Conservation (phyloP, 129 eudicot genomes). For the Dittrichia graveolens region DNA sequence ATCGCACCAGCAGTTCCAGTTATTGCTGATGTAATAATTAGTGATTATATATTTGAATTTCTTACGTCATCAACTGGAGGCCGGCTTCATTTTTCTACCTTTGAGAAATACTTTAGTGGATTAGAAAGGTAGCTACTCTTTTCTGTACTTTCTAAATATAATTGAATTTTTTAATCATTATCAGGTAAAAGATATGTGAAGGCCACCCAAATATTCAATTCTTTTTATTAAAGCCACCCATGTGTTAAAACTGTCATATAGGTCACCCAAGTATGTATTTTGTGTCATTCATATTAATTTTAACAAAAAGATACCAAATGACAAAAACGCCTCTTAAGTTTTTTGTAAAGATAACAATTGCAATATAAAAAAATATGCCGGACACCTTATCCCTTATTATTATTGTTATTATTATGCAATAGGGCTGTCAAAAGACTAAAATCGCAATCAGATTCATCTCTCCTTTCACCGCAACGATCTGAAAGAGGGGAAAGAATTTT, state of each 20-base stretch:
- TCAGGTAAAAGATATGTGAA: no score
- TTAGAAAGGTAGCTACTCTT: slow-evolving; percentile 61
- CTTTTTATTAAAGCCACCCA: no score
- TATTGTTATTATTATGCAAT: neutral
- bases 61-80: slow-evolving; percentile 72
- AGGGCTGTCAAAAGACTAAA: slow-evolving; percentile 72
- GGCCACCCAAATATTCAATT: no score
- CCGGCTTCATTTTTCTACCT: slow-evolving; percentile 70
- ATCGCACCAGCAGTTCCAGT: slow-evolving; percentile 91
- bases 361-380: no score
- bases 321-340: no score
- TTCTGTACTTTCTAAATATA: neutral
- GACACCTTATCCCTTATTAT: neutral
- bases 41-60: slow-evolving; percentile 74
- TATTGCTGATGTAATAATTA: slow-evolving; percentile 74
- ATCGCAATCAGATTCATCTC: slow-evolving; percentile 79
- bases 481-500: slow-evolving; percentile 67
- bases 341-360: no score
- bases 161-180: neutral
- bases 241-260: no score
- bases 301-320: no score
- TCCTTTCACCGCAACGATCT: slow-evolving; percentile 63
- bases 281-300: no score
- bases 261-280: no score
- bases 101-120: slow-evolving; percentile 76